Evolutionary conservation across 208 protist species (phyloP).

Genomic region (Trypanosoma mega): DNA sequence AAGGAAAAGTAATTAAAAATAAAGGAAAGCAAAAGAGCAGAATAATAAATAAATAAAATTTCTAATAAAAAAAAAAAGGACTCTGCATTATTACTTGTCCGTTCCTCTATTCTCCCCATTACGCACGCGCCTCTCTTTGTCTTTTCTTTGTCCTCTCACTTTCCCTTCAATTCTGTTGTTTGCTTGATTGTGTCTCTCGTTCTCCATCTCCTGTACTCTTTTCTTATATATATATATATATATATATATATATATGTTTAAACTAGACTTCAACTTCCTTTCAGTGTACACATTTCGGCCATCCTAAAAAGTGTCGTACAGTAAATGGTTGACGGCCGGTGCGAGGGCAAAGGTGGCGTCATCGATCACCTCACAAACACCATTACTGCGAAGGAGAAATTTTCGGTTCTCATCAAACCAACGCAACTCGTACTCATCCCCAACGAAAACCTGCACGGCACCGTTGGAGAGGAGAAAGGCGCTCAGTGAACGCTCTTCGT

Average conservation of each 20-base stretch:
- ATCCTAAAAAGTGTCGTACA: conserved; percentile 58
- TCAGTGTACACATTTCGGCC: not conserved
- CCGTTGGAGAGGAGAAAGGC: conserved; percentile 87
- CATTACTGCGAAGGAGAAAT: conserved; percentile 81
- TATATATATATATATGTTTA: conserved; percentile 4
- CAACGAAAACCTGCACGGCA: conserved; percentile 79
- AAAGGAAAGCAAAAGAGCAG: conserved; percentile 6
- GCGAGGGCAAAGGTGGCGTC: conserved; percentile 59
- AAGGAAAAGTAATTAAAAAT: conserved; percentile 5
- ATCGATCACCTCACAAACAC: conserved; percentile 83
- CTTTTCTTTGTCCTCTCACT: no score
- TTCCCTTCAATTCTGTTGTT: no score
- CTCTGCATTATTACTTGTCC: no score
- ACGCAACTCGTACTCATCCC: conserved; percentile 79
- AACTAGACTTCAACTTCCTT: not conserved
- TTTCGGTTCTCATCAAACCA: conserved; percentile 83
- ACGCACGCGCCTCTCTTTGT: no score
- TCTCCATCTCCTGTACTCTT: conserved; percentile 21
- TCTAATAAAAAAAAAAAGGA: conserved; percentile 10
- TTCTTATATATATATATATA: conserved; percentile 17
- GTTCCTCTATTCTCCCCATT: no score
- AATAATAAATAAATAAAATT: conserved; percentile 12
- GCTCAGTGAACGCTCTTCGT: conserved; percentile 54
- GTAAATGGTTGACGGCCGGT: conserved; percentile 58
- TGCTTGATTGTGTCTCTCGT: no score